Evolutionary conservation across 192 early-diverging fungal species (phyloP), one percentile per base, ranked within the genome.

Genomic region (Nowakowskiella sp.): DNA sequence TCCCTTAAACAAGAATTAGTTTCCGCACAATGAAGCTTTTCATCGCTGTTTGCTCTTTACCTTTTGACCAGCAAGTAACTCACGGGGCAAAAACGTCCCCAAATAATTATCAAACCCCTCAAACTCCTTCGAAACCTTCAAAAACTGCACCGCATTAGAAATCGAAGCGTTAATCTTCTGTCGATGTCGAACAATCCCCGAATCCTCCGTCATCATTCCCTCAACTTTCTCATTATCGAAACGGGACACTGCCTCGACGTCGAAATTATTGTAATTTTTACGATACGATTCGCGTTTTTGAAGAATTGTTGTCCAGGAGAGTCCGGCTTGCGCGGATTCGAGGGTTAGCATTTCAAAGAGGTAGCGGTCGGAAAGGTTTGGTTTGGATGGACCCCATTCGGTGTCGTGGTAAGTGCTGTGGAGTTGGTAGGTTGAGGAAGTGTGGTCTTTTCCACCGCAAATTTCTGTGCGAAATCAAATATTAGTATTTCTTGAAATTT

Each of bases 41-140:
- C n/a, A n/a, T 59, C 22, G 56, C 58, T 21, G 47, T 25, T 31
- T 43, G 45, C 0, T 47, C 22, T 6, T 19, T 22, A 5, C 4
- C 16, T 0, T 45, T 51, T 3, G 27, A 23, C 16, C 8, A 21
- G 2, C 47, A 9, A 19, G 27, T 23, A n/a, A 26, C 29, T 3
- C 26, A 34, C 9, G 44, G 42, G 26, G 57, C 45, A 47, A 60
- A 60, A n/a, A n/a, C n/a, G 16, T 21, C 58, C 58, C 52, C 6
- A 60, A 25, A 30, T 58, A 60, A 30, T 59, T 16, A 21, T 26
- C 58, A 43, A 60, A 60, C 8, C 42, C 34, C 26, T 55, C 58
- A 60, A 60, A 60, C 23, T 60, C 58, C 10, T 60, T 30, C 44
- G 52, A 55, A 16, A 60, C 42, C 8, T 42, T 46, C 29, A 60